Evolutionary conservation across 1,284 basidiomycete species (phyloP).

Genomic region (Fomitopsis betulina): DNA sequence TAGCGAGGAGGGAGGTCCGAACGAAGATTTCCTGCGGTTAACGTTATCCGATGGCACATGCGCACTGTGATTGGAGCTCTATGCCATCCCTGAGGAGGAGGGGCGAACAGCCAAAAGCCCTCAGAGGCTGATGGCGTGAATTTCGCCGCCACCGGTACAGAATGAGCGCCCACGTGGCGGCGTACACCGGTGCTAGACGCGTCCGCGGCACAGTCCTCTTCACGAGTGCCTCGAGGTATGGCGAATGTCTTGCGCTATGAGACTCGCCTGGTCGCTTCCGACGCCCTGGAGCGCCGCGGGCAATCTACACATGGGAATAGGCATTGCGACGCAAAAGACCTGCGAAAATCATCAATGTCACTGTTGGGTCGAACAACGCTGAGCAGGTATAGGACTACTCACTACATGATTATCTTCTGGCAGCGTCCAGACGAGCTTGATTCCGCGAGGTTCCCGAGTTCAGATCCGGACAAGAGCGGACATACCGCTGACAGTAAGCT

Average conservation of each 20-base stretch:
- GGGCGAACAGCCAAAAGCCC: constrained; percentile 34
- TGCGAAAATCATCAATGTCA: background rate
- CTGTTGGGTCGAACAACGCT: too few species aligned
- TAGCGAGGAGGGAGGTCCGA: background rate
- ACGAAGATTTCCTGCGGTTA: background rate
- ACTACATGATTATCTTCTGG: too few species aligned
- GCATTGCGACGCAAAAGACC: too few species aligned
- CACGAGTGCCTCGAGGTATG: constrained; percentile 2
- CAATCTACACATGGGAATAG: background rate
- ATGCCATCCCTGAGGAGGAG: constrained; percentile 7
- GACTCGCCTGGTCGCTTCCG: background rate
- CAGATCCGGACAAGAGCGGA: background rate
- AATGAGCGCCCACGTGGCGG: constrained; percentile 15
- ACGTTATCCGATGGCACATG: constrained; percentile 25
- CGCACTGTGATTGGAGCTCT: constrained; percentile 24
- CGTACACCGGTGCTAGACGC: constrained; percentile 3
- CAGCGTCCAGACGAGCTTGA: background rate
- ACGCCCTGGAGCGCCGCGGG: background rate
- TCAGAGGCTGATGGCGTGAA: constrained; percentile 17
- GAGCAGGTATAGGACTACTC: too few species aligned
- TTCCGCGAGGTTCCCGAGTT: background rate
- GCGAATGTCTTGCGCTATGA: background rate
- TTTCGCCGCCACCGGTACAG: constrained; percentile 7
- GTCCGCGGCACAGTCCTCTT: background rate
- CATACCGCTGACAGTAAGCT: background rate